These are phyloP conservation scores for Nitzschia sp. DNA, from an alignment of 108 stramenopile species.

Conservation along the genomic window DNA sequence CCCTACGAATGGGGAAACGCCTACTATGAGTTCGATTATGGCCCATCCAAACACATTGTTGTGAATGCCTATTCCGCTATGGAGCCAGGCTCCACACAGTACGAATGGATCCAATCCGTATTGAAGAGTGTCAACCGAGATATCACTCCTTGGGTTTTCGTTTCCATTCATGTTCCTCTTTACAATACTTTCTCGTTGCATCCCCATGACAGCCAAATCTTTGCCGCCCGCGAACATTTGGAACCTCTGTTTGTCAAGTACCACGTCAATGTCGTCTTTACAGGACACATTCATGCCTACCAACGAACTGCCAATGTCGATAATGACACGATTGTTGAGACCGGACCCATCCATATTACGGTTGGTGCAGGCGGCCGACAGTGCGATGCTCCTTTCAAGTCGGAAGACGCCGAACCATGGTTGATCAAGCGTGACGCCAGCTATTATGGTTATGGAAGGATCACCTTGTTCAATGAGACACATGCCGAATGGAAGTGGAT, in stretches of 20 bases:
- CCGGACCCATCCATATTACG: slow-evolving; percentile 82
- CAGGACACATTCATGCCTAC: slow-evolving; percentile 93
- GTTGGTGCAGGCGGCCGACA: slow-evolving; percentile 93
- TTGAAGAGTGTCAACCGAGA: slow-evolving; percentile 64
- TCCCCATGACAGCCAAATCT: slow-evolving; percentile 57
- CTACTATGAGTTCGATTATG: slow-evolving; percentile 74
- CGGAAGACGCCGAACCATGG: slow-evolving; percentile 75
- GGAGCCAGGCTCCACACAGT: slow-evolving; percentile 65
- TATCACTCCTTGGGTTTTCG: slow-evolving; percentile 80
- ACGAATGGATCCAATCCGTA: slow-evolving; percentile 70
- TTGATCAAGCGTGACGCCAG: slow-evolving; percentile 77
- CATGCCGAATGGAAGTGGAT: slow-evolving; percentile 79
- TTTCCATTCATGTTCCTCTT: slow-evolving; percentile 77
- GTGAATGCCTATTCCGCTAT: slow-evolving; percentile 74
- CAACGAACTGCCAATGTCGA: slow-evolving; percentile 68
- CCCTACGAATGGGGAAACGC: slow-evolving; percentile 83
- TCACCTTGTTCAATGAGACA: slow-evolving; percentile 67
- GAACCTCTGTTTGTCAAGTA: slow-evolving; percentile 82
- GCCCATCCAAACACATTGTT: slow-evolving; percentile 68
- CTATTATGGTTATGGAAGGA: slow-evolving; percentile 82
- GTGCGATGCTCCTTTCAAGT: slow-evolving; percentile 67
- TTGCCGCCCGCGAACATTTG: slow-evolving; percentile 61
- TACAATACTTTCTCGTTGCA: slow-evolving; percentile 81
- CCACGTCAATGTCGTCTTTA: slow-evolving; percentile 83
- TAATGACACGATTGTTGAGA: slow-evolving; percentile 30